Evolutionary conservation across 1,139 yeast species (phyloP), one percentile per base, ranked within the genome.

Genomic region (Diutina sp.): DNA sequence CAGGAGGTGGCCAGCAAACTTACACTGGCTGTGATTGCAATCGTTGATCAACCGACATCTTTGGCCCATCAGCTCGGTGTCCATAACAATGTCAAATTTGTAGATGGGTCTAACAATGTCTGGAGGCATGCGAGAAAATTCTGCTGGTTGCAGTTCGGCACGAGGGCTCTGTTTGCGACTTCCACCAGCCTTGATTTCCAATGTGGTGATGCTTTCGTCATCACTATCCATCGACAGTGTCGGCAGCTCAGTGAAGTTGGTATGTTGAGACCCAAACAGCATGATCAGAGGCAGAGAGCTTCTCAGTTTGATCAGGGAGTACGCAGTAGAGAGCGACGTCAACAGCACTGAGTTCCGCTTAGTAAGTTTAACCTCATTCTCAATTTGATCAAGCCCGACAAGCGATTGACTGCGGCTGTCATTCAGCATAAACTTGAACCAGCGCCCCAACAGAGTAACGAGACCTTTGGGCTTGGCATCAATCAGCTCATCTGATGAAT

Each of bases 71-170:
- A 78, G 64, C 21, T 74, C 77, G 58, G 76, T 78, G 58, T 78
- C 79, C 53, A 74, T 64, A 2, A 73, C 67, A 46, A 80, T 66
- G 55, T 79, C 82, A 64, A 79, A 79, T 62, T 75, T 77, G 64
- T 70, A 77, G 16, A 71, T 61, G 9, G 83, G 83, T 51, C 80
- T 65, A 14, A 72, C 65, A 6, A 79, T 70, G 47, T 78, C 80
- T 2, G 84, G 83, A 0, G 80, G 76, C 14, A 72, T 64, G 46
- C 66, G 68, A 51, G 72, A 65, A 41, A 79, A 65, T 59, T 79
- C 83, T 1, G 82, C 80, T 12, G 81, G 81, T 53, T 72, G 70
- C 38, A 25, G 45, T 7, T 16, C 25, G 1, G 25, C 8, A 18
- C 25, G 18, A 0, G 12, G n/a, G 4, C 41, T 35, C 25, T 44